Evolutionary conservation across 2,329 filamentous ascomycete genomes (phyloP).

Genomic region (Cytospora piceae): DNA sequence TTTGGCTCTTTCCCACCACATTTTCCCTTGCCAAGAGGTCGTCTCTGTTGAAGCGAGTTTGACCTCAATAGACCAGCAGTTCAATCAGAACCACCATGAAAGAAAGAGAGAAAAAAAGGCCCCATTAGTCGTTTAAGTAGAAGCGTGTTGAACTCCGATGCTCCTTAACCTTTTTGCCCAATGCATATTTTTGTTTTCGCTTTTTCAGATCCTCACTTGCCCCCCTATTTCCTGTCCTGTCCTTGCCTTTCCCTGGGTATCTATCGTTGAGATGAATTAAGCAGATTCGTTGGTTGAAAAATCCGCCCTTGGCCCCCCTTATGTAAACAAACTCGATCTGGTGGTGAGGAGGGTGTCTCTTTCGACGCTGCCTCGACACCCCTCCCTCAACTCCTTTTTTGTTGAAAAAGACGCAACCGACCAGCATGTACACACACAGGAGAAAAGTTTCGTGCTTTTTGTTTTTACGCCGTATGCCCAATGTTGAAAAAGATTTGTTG

Average conservation of each 20-base stretch:
- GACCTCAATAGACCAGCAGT: neutral
- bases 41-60: conserved; percentile 29
- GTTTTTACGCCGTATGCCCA: conserved; percentile 13
- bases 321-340: neutral
- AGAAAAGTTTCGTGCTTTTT: conserved; percentile 7
- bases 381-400: conserved; percentile 32
- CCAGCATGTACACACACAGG: conserved; percentile 1
- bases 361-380: neutral
- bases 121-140: conserved; percentile 36
- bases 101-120: conserved; percentile 8
- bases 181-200: conserved; percentile 32
- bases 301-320: neutral
- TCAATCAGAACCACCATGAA: neutral
- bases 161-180: conserved; percentile 5
- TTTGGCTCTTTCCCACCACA: no score
- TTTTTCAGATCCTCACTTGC: conserved; percentile 25
- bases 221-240: neutral
- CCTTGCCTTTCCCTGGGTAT: conserved; percentile 26
- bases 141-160: conserved; percentile 33
- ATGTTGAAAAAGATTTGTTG: conserved; percentile 30
- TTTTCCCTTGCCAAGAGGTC: neutral
- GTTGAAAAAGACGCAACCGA: conserved; percentile 37
- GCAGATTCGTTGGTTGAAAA: conserved; percentile 19
- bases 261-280: conserved; percentile 33
- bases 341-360: neutral